Conservation (phyloP, 208 protist species). For the Wallacemonas collosoma region DNA sequence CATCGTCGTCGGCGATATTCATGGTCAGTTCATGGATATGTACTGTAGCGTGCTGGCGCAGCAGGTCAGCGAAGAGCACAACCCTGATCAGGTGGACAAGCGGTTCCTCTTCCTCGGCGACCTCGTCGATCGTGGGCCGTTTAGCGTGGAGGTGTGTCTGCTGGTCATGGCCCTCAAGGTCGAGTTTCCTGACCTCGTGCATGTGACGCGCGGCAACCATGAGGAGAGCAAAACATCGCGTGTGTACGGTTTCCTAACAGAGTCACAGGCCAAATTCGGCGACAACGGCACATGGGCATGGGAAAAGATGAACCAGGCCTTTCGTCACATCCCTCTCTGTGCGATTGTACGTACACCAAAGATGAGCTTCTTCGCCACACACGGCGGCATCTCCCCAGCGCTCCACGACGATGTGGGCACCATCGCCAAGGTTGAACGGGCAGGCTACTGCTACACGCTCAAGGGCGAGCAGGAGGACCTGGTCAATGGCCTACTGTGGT, state of each 20-base stretch:
- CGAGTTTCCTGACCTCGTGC: constrained; percentile 72
- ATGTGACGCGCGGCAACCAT: constrained; percentile 89
- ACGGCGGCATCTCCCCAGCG: constrained; percentile 96
- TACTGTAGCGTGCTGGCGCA: constrained; percentile 56
- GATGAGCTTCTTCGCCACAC: constrained; percentile 96
- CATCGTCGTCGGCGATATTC: constrained; percentile 85
- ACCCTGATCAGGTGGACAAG: constrained; percentile 25
- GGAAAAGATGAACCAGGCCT: constrained; percentile 71
- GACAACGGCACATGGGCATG: constrained; percentile 56
- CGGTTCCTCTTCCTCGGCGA: constrained; percentile 98
- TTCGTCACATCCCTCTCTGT: constrained; percentile 74
- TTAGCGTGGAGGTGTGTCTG: constrained; percentile 53
- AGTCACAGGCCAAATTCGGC: constrained; percentile 47
- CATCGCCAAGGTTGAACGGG: constrained; percentile 37
- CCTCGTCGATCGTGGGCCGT: constrained; percentile 95
- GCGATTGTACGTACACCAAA: constrained; percentile 75
- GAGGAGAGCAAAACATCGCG: constrained; percentile 77
- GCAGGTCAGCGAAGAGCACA: constrained; percentile 21
- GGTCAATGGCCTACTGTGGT: constrained; percentile 98
- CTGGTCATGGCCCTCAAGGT: constrained; percentile 88
- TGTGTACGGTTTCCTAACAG: constrained; percentile 68
- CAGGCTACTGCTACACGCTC: constrained; percentile 68
- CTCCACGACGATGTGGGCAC: constrained; percentile 34
- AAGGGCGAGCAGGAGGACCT: constrained; percentile 95
- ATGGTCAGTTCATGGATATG: constrained; percentile 82